A percentile compares a stretch with the other conserved stretches of the same genome.
Evolutionary conservation across 2,329 filamentous ascomycete species (phyloP).

Genomic region (Cryphonectria parasitica): DNA sequence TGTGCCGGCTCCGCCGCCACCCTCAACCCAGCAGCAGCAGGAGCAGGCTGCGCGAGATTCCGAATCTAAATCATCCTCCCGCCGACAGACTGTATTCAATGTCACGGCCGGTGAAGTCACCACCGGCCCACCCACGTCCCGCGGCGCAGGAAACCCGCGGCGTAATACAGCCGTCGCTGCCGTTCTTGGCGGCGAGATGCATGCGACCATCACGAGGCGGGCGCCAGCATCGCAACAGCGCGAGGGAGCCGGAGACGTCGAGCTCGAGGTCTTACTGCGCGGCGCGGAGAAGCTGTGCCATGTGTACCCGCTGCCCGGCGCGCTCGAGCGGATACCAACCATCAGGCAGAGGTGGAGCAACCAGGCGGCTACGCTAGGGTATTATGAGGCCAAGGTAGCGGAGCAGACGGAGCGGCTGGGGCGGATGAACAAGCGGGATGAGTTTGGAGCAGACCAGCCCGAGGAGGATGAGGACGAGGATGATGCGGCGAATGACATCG

Average conservation of each 20-base stretch:
- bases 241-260: slow-evolving; percentile 69
- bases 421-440: slow-evolving; percentile 69
- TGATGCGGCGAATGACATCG: slow-evolving; percentile 54
- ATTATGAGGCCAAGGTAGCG: slow-evolving; percentile 79
- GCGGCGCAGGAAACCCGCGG: slow-evolving; percentile 56
- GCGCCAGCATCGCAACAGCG: slow-evolving; percentile 49
- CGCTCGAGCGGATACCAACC: slow-evolving; percentile 72
- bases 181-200: slow-evolving; percentile 84
- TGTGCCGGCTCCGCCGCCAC: slow-evolving; percentile 71
- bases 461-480: slow-evolving; percentile 59
- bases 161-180: slow-evolving; percentile 86
- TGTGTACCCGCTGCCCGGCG: slow-evolving; percentile 84
- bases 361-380: slow-evolving; percentile 72
- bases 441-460: slow-evolving; percentile 59
- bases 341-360: slow-evolving; percentile 73
- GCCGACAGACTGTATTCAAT: slow-evolving; percentile 69
- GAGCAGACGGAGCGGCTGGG: slow-evolving; percentile 76
- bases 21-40: slow-evolving; percentile 43
- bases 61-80: slow-evolving; percentile 37
- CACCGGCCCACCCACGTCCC: slow-evolving; percentile 54
- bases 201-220: slow-evolving; percentile 74
- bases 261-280: slow-evolving; percentile 81
- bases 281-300: slow-evolving; percentile 89
- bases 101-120: slow-evolving; percentile 66
- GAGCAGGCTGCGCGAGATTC: slow-evolving; percentile 47